Evolutionary conservation across 768 basidiomycete genomes (phyloP).

Genomic region (Termitomyces sp.): DNA sequence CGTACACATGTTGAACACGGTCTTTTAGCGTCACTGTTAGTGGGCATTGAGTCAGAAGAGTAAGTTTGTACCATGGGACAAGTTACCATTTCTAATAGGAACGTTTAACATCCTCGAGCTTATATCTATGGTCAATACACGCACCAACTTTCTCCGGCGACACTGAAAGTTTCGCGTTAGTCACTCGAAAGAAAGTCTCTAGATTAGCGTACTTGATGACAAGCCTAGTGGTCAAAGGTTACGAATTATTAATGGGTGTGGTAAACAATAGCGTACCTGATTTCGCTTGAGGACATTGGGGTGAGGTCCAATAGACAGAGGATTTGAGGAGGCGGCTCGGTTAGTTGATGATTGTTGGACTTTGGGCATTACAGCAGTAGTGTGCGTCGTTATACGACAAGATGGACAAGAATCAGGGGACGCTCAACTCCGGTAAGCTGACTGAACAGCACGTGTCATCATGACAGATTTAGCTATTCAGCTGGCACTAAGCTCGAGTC

Average conservation of each 20-base stretch:
- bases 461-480: conserved; percentile 15
- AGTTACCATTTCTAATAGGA: conserved; percentile 57
- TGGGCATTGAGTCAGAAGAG: conserved; percentile 1
- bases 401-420: conserved; percentile 5
- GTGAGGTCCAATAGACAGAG: conserved; percentile 29
- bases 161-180: conserved; percentile 43
- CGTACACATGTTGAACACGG: conserved; percentile 79
- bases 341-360: conserved; percentile 25
- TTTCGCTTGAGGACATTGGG: conserved; percentile 54
- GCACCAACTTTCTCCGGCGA: conserved; percentile 69
- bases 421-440: background rate
- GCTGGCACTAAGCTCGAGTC: background rate
- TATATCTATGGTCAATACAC: conserved; percentile 20
- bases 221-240: conserved; percentile 37
- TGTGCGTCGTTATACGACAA: background rate
- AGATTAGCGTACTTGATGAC: conserved; percentile 45
- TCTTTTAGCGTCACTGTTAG: conserved; percentile 64
- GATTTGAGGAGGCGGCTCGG: conserved; percentile 26
- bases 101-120: background rate
- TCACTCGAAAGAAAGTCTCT: conserved; percentile 17
- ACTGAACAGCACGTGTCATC: conserved; percentile 17
- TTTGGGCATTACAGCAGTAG: conserved; percentile 37
- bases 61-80: conserved; percentile 10
- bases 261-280: conserved; percentile 32
- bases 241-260: background rate